Evolutionary conservation across 768 basidiomycete genomes (phyloP).

Genomic region (Asterophora lycoperdoides): DNA sequence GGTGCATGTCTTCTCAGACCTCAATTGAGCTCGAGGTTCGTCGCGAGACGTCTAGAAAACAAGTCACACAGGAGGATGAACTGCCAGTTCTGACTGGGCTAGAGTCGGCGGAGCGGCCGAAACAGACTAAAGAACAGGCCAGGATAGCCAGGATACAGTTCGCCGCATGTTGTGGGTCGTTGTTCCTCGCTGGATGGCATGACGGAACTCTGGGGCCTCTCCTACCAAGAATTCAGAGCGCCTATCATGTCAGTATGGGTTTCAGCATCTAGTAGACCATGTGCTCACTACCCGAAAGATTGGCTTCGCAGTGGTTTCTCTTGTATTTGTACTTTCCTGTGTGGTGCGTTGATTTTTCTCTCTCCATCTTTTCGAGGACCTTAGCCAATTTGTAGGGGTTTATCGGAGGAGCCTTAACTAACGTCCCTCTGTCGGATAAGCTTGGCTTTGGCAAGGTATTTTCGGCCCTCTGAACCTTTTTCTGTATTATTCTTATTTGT

Average conservation of each 20-base stretch:
- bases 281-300: constrained; percentile 28
- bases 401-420: constrained; percentile 26
- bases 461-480: neutral
- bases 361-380: neutral
- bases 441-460: constrained; percentile 30
- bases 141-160: constrained; percentile 41
- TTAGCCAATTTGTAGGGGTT: constrained; percentile 22
- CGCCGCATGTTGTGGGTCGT: constrained; percentile 45
- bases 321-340: constrained; percentile 39
- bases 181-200: constrained; percentile 74
- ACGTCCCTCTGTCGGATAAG: constrained; percentile 25
- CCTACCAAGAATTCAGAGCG: constrained; percentile 63
- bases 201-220: constrained; percentile 74
- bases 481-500: neutral
- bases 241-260: constrained; percentile 45
- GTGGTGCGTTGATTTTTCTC: constrained; percentile 22
- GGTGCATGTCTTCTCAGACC: constrained; percentile 1
- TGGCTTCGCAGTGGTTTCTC: constrained; percentile 42
- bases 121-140: constrained; percentile 21
- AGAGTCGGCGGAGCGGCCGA: neutral
- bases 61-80: constrained; percentile 5
- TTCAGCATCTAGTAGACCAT: neutral
- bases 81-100: neutral
- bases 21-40: constrained; percentile 6
- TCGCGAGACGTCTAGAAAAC: constrained; percentile 11